Base-by-base conservation (phyloP, 1,139 yeast species). In the Hansenula sp. region DNA sequence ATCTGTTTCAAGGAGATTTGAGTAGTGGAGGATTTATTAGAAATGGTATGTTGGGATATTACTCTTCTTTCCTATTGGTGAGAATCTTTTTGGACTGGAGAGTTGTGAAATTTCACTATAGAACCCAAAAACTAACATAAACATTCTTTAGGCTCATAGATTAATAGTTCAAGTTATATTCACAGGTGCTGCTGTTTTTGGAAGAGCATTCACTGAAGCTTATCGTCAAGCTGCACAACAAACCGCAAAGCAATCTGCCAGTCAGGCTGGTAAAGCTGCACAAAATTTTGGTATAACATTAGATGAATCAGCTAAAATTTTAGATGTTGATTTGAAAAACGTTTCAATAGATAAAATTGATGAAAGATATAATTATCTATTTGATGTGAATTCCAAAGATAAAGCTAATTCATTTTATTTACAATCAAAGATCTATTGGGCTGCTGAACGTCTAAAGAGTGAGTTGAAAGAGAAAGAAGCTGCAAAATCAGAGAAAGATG, bases 171-270 rank as follows among this genome's bases (percentile, higher is more conserved):
- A 87, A 65, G 96, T 92, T 50, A 76, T 89, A 44, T 77, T 90
- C 59, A 90, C 97, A 18, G 97, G 97, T 42, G 95, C 97, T 12
- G 82, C 88, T 48, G 97, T 92, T 33, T 89, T 92, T 60, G 97
- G 97, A 40, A 78, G 87, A 52, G 98, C 98, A 0, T 92, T 92
- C 64, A 77, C 90, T n/a, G 96, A 89, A 61, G 97, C 98, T 0
- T 92, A 90, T 71, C 84, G 83, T 57, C 97, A 92, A 66, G 97
- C 98, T 1, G 95, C 97, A 16, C 82, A 86, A 43, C 89, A 88
- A 31, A 77, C 88, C 10, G 86, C 88, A 8, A 77, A 83, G 38
- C 77, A 77, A 51, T 68, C 74, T 41, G 87, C 95, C 17, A 68
- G 75, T 14, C 68, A 74, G 22, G 75, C 78, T 3, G 62, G 65